These are phyloP conservation scores for Boletus rex-veris DNA, from an alignment of 768 basidiomycete species.

Conservation along the genomic window DNA sequence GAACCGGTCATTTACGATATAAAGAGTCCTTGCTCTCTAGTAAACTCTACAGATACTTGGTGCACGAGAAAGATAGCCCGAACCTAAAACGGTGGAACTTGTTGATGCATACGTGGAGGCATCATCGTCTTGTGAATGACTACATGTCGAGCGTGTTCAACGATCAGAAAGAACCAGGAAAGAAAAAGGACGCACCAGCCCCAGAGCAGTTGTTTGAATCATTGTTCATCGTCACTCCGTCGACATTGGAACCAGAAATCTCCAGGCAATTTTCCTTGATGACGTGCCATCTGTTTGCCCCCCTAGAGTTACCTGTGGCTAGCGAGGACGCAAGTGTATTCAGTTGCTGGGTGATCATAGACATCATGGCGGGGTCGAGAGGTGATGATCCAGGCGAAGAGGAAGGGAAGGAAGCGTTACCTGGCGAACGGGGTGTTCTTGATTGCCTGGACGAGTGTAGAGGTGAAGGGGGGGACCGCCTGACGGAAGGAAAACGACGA, in stretches of 20 bases:
- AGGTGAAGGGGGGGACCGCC: constrained; percentile 7
- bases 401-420: not conserved
- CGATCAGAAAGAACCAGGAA: not conserved
- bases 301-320: not conserved
- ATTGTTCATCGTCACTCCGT: constrained; percentile 10
- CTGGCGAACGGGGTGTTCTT: not conserved
- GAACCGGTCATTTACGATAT: not conserved
- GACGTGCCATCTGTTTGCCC: not conserved
- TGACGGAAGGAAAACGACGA: no score
- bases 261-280: constrained; percentile 3
- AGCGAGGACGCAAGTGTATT: not conserved
- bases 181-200: constrained; percentile 6
- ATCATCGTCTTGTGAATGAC: constrained; percentile 8
- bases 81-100: not conserved
- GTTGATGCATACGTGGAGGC: not conserved
- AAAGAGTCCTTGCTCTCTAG: not conserved
- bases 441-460: not conserved
- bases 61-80: no score
- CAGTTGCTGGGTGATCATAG: not conserved
- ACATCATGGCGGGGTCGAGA: not conserved
- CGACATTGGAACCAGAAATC: not conserved
- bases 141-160: not conserved
- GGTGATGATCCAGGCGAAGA: not conserved
- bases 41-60: not conserved
- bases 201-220: constrained; percentile 3